These are phyloP conservation scores for Suillus americanus DNA, from an alignment of 768 basidiomycete species.

Conservation along the genomic window DNA sequence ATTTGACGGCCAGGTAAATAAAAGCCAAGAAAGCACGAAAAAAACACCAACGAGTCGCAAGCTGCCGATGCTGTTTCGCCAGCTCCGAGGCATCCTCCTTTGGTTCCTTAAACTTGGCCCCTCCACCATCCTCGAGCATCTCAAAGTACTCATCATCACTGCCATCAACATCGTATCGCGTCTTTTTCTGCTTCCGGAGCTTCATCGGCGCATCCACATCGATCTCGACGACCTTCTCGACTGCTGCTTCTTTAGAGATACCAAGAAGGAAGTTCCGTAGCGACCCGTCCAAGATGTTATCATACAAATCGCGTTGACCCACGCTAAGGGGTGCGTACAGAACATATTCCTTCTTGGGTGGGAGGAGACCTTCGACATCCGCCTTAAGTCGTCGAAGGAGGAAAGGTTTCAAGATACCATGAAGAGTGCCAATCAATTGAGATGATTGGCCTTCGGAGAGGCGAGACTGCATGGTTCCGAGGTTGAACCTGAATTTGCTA, in stretches of 20 bases:
- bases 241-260: slow-evolving; percentile 27
- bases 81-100: slow-evolving; percentile 51
- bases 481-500: slow-evolving; percentile 56
- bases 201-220: slow-evolving; percentile 34
- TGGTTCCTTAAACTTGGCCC: slow-evolving; percentile 35
- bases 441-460: slow-evolving; percentile 59
- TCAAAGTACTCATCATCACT: slow-evolving; percentile 65
- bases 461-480: slow-evolving; percentile 59
- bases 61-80: slow-evolving; percentile 56
- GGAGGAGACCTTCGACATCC: slow-evolving; percentile 77
- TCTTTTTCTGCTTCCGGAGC: slow-evolving; percentile 35
- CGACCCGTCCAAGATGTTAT: slow-evolving; percentile 70
- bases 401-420: slow-evolving; percentile 94
- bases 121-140: slow-evolving; percentile 50
- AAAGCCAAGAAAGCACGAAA: slow-evolving; percentile 12
- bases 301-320: slow-evolving; percentile 83
- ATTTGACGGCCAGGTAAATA: background rate
- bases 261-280: slow-evolving; percentile 63
- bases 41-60: slow-evolving; percentile 54
- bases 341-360: slow-evolving; percentile 93
- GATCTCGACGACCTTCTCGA: slow-evolving; percentile 20
- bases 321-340: slow-evolving; percentile 87
- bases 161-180: slow-evolving; percentile 53
- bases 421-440: slow-evolving; percentile 74
- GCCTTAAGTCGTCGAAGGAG: slow-evolving; percentile 87